Conservation (phyloP, 805 yeast species). For the Myxozyma kluyveri region DNA sequence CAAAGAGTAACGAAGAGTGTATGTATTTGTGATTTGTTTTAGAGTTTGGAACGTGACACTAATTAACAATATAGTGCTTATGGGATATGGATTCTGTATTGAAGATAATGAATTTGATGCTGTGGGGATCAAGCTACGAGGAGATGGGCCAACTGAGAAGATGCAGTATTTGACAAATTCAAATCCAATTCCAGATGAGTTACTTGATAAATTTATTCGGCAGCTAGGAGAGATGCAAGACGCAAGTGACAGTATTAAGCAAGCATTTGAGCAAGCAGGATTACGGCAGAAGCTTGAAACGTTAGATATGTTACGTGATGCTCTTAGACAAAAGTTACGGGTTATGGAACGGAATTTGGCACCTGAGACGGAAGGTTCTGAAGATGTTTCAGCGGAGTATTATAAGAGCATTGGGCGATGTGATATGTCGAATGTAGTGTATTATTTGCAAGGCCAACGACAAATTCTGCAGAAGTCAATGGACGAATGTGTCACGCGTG, state of each 20-base stretch:
- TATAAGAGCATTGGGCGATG: background rate
- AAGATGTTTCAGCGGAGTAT: background rate
- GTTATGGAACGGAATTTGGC: too few relatives aligned
- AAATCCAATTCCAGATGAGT: conserved; percentile 8
- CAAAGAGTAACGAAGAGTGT: conserved; percentile 77
- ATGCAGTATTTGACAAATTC: conserved; percentile 7
- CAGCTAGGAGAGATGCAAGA: too few relatives aligned
- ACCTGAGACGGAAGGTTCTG: too few relatives aligned
- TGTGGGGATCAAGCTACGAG: conserved; percentile 55
- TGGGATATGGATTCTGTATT: conserved; percentile 78
- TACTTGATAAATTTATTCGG: conserved; percentile 7
- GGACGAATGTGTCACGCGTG: background rate
- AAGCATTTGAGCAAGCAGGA: too few relatives aligned
- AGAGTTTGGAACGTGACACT: background rate
- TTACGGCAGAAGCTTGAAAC: too few relatives aligned
- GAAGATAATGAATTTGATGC: conserved; percentile 54
- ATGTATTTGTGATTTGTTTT: background rate
- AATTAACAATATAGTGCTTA: conserved; percentile 41
- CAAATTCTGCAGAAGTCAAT: conserved; percentile 6
- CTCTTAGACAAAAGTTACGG: too few relatives aligned
- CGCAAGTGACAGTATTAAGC: too few relatives aligned
- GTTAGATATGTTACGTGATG: too few relatives aligned
- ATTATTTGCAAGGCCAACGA: conserved; percentile 9
- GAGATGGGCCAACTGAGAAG: background rate
- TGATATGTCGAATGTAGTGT: background rate